Conservation (phyloP, 352 stramenopile species). For the Peronospora destructor region DNA sequence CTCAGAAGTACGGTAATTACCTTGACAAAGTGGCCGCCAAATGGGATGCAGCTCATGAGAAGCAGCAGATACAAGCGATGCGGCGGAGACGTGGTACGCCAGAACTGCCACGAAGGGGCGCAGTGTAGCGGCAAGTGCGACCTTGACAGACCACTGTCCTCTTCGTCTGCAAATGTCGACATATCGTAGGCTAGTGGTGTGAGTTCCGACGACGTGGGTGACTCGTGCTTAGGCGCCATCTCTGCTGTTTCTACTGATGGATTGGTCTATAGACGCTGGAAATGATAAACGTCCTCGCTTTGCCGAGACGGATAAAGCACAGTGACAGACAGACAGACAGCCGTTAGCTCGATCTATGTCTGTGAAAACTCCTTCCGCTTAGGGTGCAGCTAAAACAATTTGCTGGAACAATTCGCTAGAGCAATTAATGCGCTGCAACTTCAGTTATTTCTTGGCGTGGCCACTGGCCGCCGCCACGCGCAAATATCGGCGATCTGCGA, state of each 20-base stretch:
- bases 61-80: conserved; percentile 79
- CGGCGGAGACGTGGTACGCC: conserved; percentile 47
- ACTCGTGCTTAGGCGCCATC: conserved; percentile 9
- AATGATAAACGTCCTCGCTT: background rate
- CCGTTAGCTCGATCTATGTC: no score
- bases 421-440: conserved; percentile 2
- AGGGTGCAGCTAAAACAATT: no score
- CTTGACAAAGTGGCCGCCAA: conserved; percentile 84
- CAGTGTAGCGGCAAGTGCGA: conserved; percentile 27
- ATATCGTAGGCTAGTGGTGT: conserved; percentile 29
- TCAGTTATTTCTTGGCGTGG: background rate
- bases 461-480: conserved; percentile 15
- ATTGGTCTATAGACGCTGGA: background rate
- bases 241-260: background rate
- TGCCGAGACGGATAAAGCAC: conserved; percentile 6
- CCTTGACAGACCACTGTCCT: conserved; percentile 11
- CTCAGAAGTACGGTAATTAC: conserved; percentile 11
- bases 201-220: conserved; percentile 26
- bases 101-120: conserved; percentile 62
- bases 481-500: conserved; percentile 3
- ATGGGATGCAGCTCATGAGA: conserved; percentile 81
- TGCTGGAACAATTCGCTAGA: conserved; percentile 2
- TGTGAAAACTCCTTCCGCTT: no score
- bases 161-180: background rate
- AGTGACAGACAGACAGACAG: background rate